Percentiles rank a stretch among this genome's conserved stretches.
Evolutionary conservation across 1,284 basidiomycete genomes (phyloP).

Genomic region (Cronartium quercuum): DNA sequence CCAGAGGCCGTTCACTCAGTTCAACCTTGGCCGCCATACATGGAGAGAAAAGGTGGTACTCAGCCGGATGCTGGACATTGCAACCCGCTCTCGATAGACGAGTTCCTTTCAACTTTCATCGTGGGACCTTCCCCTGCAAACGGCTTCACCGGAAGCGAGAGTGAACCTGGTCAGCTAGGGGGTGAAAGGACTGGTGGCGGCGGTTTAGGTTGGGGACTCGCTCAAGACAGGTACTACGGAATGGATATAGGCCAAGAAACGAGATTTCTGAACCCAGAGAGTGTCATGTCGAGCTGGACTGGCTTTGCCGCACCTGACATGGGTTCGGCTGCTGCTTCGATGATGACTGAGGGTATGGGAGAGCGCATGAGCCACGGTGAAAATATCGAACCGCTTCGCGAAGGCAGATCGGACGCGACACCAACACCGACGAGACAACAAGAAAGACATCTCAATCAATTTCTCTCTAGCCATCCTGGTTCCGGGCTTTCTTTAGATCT

Average conservation of each 20-base stretch:
- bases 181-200: neutral
- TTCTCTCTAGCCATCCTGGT: neutral
- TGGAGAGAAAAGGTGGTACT: neutral
- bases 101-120: neutral
- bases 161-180: neutral
- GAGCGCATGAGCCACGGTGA: too few species aligned
- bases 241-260: neutral
- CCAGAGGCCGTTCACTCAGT: neutral
- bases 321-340: neutral
- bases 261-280: neutral
- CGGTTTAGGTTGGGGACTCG: neutral
- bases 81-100: neutral
- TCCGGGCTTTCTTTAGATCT: neutral
- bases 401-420: neutral
- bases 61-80: neutral
- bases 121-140: neutral
- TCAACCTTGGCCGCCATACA: neutral
- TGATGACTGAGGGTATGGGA: too few species aligned
- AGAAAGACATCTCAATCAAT: neutral
- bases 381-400: neutral
- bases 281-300: neutral
- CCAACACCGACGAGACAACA: neutral
- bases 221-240: neutral
- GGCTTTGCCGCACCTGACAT: neutral
- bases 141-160: neutral